Evolutionary conservation across 2,329 filamentous ascomycete genomes (phyloP).

Genomic region (Pyricularia sp.): DNA sequence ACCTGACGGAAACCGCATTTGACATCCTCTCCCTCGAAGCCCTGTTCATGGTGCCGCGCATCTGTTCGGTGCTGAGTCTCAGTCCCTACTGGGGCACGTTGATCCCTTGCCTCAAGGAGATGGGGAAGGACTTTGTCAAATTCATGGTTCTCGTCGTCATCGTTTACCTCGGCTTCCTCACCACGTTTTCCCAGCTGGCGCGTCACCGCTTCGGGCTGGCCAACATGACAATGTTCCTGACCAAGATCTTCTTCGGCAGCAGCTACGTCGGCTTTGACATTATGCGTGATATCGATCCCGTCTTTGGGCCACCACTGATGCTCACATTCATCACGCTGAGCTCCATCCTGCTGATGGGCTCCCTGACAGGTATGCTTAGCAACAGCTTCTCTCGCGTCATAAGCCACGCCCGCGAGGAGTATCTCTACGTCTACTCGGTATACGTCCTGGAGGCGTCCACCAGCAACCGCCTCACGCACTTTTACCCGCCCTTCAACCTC

Average conservation of each 20-base stretch:
- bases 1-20: conserved; percentile 70
- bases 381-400: conserved; percentile 63
- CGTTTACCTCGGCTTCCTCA: conserved; percentile 80
- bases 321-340: conserved; percentile 69
- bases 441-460: conserved; percentile 59
- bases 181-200: conserved; percentile 74
- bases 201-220: conserved; percentile 55
- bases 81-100: conserved; percentile 86
- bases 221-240: conserved; percentile 66
- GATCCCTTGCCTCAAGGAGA: conserved; percentile 85
- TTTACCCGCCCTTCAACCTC: conserved; percentile 65
- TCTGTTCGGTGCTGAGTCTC: conserved; percentile 78
- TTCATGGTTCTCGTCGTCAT: conserved; percentile 66
- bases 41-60: conserved; percentile 79
- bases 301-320: conserved; percentile 51
- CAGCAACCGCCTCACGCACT: conserved; percentile 59
- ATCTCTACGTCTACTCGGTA: conserved; percentile 65
- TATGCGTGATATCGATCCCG: conserved; percentile 48
- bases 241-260: conserved; percentile 74
- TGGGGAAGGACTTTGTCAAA: conserved; percentile 87
- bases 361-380: conserved; percentile 67
- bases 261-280: conserved; percentile 66
- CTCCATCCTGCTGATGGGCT: conserved; percentile 70
- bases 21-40: conserved; percentile 86
- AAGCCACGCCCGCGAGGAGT: conserved; percentile 60